Evolutionary conservation across 176 grass and related monocot genomes (phyloP), one percentile per base, ranked within the genome.

Genomic region (Triticum timopheevii): DNA sequence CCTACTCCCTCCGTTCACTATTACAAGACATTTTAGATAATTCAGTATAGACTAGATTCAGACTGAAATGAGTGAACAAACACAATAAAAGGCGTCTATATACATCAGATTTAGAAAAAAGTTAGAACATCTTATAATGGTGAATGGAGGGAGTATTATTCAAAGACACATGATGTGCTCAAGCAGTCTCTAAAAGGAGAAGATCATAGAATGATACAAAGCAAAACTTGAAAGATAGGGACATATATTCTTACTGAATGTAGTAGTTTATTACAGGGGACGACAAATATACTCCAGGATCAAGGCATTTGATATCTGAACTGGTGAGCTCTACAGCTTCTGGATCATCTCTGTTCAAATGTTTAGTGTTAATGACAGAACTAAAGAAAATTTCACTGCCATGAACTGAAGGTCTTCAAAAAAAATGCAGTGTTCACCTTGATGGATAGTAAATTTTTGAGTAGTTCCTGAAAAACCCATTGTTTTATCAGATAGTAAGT

Each of bases 211-310:
- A 64, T 25, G 22, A 38, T 38, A 69, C 8, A 84, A 74, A 83
- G 34, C 70, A 28, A 20, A 80, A 81, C 25, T 68, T 68, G 20
- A 85, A 69, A n/a, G 49, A 27, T 62, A 67, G 23, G 47, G 33
- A 83, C 58, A 34, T 10, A 84, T 80, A 68, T 85, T 77, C 92
- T 92, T 89, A 97, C 94, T 90, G 90, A 78, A 94, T 92, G 64
- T 94, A 97, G 85, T 89, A 97, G 77, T 97, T 97, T 85, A 97
- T 94, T 70, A 97, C 91, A 33, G 86, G 88, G 42, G 94, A 97
- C 2, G 94, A 97, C 49, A 97, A 75, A 89, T 73, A 97, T 92
- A 64, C 81, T 82, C 82, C 88, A 67, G 83, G 88, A 71, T 90
- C 34, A 77, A 97, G 92, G 77, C 94, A 97, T 85, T 47, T 87